Evolutionary conservation across 371 early-diverging fungal genomes (phyloP).

Genomic region (Mucor racemosus): DNA sequence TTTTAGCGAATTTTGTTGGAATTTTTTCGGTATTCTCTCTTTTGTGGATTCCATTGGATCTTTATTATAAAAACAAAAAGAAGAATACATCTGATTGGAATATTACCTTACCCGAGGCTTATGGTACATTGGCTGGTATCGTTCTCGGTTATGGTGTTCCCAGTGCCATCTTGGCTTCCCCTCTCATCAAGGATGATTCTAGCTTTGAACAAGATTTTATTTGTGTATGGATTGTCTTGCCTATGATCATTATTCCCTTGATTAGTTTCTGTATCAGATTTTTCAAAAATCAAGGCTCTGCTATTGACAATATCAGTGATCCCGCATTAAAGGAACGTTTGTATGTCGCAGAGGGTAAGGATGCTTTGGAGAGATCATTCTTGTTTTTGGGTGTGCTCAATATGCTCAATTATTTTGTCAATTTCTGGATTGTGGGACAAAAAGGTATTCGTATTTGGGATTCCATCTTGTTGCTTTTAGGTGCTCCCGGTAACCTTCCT

Average conservation of each 20-base stretch:
- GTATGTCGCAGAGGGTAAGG: constrained; percentile 23
- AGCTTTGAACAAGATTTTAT: constrained; percentile 19
- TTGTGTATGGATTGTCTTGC: constrained; percentile 22
- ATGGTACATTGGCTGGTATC: constrained; percentile 22
- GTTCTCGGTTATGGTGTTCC: constrained; percentile 28
- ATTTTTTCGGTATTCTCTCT: constrained; percentile 15
- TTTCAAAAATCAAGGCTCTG: constrained; percentile 14
- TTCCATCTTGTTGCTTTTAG: constrained; percentile 21
- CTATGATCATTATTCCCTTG: constrained; percentile 18
- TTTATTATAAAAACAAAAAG: constrained; percentile 6
- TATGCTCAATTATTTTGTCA: constrained; percentile 19
- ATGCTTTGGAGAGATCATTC: constrained; percentile 24
- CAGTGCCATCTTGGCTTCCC: constrained; percentile 15
- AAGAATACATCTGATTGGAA: neutral
- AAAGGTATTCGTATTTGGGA: constrained; percentile 28
- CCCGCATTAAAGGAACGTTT: neutral
- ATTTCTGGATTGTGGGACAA: neutral
- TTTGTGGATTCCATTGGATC: constrained; percentile 25
- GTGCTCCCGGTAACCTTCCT: constrained; percentile 25
- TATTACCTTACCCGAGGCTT: constrained; percentile 13
- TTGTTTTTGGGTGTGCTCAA: constrained; percentile 28
- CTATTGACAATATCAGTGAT: constrained; percentile 9
- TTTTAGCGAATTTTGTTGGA: constrained; percentile 22
- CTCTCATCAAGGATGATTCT: constrained; percentile 15
- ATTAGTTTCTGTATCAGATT: constrained; percentile 9